Evolutionary conservation across 192 early-diverging fungal genomes (phyloP).

Genomic region (Backusella morwellensis): DNA sequence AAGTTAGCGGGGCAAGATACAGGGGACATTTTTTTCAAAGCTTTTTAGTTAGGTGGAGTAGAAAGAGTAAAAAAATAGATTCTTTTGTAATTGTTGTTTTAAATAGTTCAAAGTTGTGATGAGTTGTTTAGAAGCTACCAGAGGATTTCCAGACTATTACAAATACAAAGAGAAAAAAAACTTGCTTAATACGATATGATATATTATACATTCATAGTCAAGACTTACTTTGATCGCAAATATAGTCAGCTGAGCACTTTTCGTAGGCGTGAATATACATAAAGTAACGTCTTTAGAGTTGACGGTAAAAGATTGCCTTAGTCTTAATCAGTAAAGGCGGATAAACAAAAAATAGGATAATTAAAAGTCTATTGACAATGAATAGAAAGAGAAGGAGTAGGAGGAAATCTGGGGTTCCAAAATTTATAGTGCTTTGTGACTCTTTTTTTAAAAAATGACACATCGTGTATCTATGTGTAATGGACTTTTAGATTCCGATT

Average conservation of each 20-base stretch:
- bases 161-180: background rate
- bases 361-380: slow-evolving; percentile 6
- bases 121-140: slow-evolving; percentile 13
- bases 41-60: background rate
- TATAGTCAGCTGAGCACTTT: slow-evolving; percentile 88
- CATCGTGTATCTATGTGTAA: background rate
- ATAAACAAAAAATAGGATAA: background rate
- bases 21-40: slow-evolving; percentile 7
- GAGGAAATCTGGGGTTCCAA: background rate
- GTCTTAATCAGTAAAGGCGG: background rate
- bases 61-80: background rate
- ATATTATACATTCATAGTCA: background rate
- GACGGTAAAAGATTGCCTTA: background rate
- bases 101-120: background rate
- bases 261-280: slow-evolving; percentile 86
- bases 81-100: background rate
- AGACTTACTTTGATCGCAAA: slow-evolving; percentile 77
- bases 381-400: background rate
- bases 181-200: background rate
- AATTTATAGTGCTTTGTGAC: background rate
- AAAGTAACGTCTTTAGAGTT: slow-evolving; percentile 14
- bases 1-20: slow-evolving; percentile 16
- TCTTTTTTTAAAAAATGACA: background rate
- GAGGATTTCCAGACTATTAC: slow-evolving; percentile 30
- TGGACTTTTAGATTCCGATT: background rate